Evolutionary conservation across 345 rosid species (phyloP).

Genomic region (Eutrema heterophyllum): DNA sequence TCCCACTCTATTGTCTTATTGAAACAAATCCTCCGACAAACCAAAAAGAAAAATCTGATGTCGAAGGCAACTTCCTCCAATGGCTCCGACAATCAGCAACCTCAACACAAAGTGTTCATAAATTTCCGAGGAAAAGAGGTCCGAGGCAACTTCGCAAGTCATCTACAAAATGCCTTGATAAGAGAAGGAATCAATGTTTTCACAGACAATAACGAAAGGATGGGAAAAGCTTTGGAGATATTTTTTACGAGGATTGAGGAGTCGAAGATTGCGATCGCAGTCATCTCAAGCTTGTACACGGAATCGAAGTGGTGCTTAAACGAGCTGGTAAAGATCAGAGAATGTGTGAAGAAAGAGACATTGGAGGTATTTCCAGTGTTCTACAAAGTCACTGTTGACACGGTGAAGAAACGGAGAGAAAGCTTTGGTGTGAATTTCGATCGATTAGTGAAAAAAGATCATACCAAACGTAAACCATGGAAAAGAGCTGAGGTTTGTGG

Average conservation of each 20-base stretch:
- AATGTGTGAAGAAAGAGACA: not conserved
- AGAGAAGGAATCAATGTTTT: not conserved
- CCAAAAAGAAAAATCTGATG: not conserved
- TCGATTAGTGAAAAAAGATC: not conserved
- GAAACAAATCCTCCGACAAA: not conserved
- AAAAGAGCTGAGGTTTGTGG: not conserved
- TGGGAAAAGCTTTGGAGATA: not conserved
- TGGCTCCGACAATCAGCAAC: not conserved
- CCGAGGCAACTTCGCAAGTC: slow-evolving; percentile 9
- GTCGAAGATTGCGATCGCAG: slow-evolving; percentile 4
- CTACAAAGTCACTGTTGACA: not conserved
- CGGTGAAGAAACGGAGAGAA: not conserved
- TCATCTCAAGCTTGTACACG: slow-evolving; percentile 16
- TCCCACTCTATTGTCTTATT: not conserved
- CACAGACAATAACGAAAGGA: slow-evolving; percentile 4
- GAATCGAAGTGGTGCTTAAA: not conserved
- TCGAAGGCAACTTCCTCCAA: not conserved
- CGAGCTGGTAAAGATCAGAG: not conserved
- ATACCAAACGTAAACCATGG: not conserved
- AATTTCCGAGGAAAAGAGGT: slow-evolving; percentile 24
- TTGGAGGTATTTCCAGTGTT: slow-evolving; percentile 4
- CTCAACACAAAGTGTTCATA: slow-evolving; percentile 21
- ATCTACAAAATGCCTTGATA: not conserved
- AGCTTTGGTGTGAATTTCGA: slow-evolving; percentile 4
- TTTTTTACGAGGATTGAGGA: not conserved